These are phyloP conservation scores for Nitzschia sp. DNA, from an alignment of 108 stramenopile species.

Conservation along the genomic window DNA sequence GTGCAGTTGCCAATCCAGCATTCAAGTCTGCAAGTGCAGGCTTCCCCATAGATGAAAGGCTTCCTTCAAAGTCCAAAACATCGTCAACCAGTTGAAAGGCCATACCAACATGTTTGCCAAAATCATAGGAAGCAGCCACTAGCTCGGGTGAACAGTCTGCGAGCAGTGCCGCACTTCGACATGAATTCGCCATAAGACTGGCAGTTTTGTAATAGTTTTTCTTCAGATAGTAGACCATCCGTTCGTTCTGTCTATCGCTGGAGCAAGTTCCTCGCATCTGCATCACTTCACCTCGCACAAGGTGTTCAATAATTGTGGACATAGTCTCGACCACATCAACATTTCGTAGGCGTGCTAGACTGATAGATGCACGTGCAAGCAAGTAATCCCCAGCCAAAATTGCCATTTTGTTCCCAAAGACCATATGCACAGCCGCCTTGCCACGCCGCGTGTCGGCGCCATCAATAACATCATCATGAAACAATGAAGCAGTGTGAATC, in stretches of 20 bases:
- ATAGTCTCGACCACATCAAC: conserved; percentile 95
- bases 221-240: conserved; percentile 83
- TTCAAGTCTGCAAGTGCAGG: conserved; percentile 92
- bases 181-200: conserved; percentile 96
- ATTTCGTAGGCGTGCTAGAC: conserved; percentile 91
- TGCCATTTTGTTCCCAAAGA: conserved; percentile 98
- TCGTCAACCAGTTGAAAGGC: conserved; percentile 99
- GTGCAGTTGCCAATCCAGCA: conserved; percentile 95
- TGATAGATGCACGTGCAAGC: conserved; percentile 94
- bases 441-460: conserved; percentile 93
- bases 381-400: conserved; percentile 98
- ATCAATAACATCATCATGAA: conserved; percentile 99
- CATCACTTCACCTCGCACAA: conserved; percentile 98
- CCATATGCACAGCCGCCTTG: conserved; percentile 85
- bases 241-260: conserved; percentile 34
- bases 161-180: conserved; percentile 90
- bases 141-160: conserved; percentile 67
- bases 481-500: conserved; percentile 96
- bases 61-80: conserved; percentile 96
- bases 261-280: conserved; percentile 71
- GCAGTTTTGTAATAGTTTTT: conserved; percentile 99
- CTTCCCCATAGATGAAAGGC: conserved; percentile 83
- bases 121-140: conserved; percentile 78
- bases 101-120: conserved; percentile 97
- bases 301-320: conserved; percentile 97